Evolutionary conservation across 495 filamentous ascomycete genomes (phyloP).

Genomic region (Hypoxylon trugodes): DNA sequence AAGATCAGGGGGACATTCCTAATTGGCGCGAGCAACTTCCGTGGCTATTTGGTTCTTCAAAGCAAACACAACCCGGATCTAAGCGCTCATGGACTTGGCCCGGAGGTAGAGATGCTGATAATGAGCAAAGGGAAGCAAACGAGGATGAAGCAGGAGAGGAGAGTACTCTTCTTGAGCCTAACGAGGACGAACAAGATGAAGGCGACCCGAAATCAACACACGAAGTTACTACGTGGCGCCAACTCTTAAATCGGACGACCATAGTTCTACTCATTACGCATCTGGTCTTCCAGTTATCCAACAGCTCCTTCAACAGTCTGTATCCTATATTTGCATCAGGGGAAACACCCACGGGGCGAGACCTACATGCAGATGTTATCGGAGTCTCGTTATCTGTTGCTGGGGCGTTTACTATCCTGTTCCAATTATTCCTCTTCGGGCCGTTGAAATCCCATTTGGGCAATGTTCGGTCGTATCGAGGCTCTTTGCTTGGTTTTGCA

Average conservation of each 20-base stretch:
- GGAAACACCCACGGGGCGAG: slow-evolving; percentile 75
- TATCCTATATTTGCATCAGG: slow-evolving; percentile 91
- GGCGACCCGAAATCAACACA: slow-evolving; percentile 44
- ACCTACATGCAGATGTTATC: slow-evolving; percentile 78
- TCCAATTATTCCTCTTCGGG: slow-evolving; percentile 86
- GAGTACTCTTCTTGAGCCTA: slow-evolving; percentile 39
- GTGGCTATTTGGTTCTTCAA: slow-evolving; percentile 32
- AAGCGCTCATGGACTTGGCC: slow-evolving; percentile 70
- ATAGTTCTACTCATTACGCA: slow-evolving; percentile 82
- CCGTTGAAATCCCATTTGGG: slow-evolving; percentile 81
- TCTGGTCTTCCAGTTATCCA: slow-evolving; percentile 86
- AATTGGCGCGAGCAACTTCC: slow-evolving; percentile 51
- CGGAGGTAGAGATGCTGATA: slow-evolving; percentile 59
- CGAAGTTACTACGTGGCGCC: slow-evolving; percentile 54
- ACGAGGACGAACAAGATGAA: slow-evolving; percentile 42
- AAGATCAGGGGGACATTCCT: slow-evolving; percentile 71
- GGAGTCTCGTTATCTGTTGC: slow-evolving; percentile 87
- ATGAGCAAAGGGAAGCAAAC: slow-evolving; percentile 51
- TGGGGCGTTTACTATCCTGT: slow-evolving; percentile 82
- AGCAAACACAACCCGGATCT: slow-evolving; percentile 53
- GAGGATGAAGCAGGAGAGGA: slow-evolving; percentile 46
- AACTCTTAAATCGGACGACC: slow-evolving; percentile 79
- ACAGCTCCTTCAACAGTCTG: slow-evolving; percentile 88
- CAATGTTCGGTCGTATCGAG: slow-evolving; percentile 83
- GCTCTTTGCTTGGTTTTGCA: slow-evolving; percentile 81